A percentile compares a stretch with the other conserved stretches of the same genome.
Evolutionary conservation across 208 protist species (phyloP).

Genomic region (Leishmania amazonensis): DNA sequence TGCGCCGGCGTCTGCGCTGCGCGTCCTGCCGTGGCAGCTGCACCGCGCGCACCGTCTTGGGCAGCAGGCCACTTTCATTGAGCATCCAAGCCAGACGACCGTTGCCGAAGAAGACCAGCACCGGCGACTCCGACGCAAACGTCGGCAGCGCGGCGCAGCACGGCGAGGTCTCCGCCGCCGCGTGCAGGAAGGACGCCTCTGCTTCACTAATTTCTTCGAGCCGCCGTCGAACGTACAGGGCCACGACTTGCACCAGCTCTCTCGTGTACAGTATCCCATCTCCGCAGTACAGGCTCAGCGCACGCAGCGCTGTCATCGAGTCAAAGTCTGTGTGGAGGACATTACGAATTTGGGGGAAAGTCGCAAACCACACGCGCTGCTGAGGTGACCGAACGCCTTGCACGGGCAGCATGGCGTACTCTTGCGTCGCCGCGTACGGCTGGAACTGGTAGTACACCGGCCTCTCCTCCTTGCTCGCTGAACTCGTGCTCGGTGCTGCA

Average conservation of each 20-base stretch:
- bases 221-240: conserved; percentile 57
- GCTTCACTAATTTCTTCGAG: conserved; percentile 34
- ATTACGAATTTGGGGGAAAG: conserved; percentile 71
- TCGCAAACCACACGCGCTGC: conserved; percentile 44
- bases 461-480: background rate
- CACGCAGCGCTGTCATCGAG: conserved; percentile 55
- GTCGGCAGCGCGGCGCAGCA: conserved; percentile 2
- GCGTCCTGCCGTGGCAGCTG: conserved; percentile 47
- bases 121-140: conserved; percentile 45
- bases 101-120: conserved; percentile 74
- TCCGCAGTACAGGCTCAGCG: conserved; percentile 45
- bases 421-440: conserved; percentile 63
- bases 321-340: conserved; percentile 69
- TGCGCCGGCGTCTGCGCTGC: conserved; percentile 30
- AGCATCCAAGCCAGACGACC: conserved; percentile 67
- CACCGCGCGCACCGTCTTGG: conserved; percentile 38
- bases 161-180: background rate
- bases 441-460: conserved; percentile 50
- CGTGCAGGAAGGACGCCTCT: conserved; percentile 37
- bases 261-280: conserved; percentile 55
- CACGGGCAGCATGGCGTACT: conserved; percentile 76
- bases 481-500: background rate
- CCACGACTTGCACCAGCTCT: conserved; percentile 56
- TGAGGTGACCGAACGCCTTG: conserved; percentile 19
- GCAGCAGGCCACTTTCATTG: conserved; percentile 45